Base-by-base conservation (phyloP, 768 basidiomycete genomes). In the Tephrocybe sp. region DNA sequence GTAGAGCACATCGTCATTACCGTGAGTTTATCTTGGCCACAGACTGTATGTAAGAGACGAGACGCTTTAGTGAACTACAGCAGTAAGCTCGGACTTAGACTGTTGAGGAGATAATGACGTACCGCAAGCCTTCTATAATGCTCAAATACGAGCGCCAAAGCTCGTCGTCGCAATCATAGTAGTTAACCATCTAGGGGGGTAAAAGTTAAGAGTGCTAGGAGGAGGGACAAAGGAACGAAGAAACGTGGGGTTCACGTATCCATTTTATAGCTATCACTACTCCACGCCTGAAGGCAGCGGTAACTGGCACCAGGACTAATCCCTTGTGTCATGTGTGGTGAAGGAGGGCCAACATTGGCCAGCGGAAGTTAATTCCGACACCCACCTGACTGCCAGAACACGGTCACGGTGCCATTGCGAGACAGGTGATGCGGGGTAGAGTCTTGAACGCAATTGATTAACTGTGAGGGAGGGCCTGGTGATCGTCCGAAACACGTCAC, bases 331-430 rank as follows among this genome's bases (percentile, higher is more conserved):
- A 51, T 48, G 50, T 47, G 54, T 51, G 54, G 35, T 47, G 26
- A 4, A 31, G 38, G 45, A 39, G 12, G 48, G 33, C 36, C 33
- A 43, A 38, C 36, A 38, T 43, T 39, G 38, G 19, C 38, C 36
- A 39, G 50, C 50, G 43, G 50, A 51, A 38, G 40, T 31, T 44
- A 39, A 48, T 53, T 51, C 55, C 51, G 55, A 56, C 51, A 36
- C 33, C 55, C 55, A 53, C 55, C 51, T 56, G 55, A 56, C 48
- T 33, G 26, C 3, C 30, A 32, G 41, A 26, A 48, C 45, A 38
- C 48, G 48, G 55, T 56, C 51, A 56, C 51, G 51, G 48, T 52
- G 51, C 44, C 39, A 34, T 44, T 49, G 34, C 10, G 3, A 44
- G 43, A 23, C 55, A 56, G 51, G 43, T 56, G 55, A 56, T 52